These are phyloP conservation scores for Pleurotus salmoneostramineus DNA, from an alignment of 768 basidiomycete species.

Conservation along the genomic window DNA sequence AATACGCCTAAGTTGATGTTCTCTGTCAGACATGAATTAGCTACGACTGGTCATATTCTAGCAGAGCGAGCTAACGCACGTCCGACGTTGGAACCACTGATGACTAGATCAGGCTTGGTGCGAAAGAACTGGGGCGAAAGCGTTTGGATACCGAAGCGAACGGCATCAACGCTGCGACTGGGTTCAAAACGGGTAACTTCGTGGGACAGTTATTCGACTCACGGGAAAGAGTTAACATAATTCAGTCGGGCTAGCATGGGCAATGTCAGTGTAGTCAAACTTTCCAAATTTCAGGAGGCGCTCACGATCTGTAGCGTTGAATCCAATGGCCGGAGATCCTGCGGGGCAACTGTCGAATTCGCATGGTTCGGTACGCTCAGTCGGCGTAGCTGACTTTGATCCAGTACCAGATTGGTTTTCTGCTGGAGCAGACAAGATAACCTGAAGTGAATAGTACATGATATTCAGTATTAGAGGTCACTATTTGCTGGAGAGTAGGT, in stretches of 20 bases:
- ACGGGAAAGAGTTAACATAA: slow-evolving; percentile 41
- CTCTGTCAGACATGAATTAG: neutral
- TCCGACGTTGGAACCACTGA: slow-evolving; percentile 32
- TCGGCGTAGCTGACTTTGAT: slow-evolving; percentile 27
- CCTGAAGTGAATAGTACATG: slow-evolving; percentile 17
- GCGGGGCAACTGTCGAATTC: slow-evolving; percentile 38
- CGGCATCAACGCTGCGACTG: slow-evolving; percentile 29
- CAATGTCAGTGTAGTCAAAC: neutral
- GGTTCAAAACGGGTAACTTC: neutral
- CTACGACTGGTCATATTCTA: neutral
- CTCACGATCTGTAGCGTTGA: slow-evolving; percentile 34
- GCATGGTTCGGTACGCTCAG: slow-evolving; percentile 26
- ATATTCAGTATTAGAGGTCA: neutral
- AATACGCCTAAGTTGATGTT: slow-evolving; percentile 1
- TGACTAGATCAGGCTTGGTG: slow-evolving; percentile 29
- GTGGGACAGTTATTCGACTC: slow-evolving; percentile 10
- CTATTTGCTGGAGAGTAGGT: neutral
- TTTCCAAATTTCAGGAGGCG: neutral
- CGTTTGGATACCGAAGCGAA: slow-evolving; percentile 32
- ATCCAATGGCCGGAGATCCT: slow-evolving; percentile 35
- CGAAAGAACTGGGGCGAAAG: slow-evolving; percentile 30
- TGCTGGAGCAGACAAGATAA: slow-evolving; percentile 40
- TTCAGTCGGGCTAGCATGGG: slow-evolving; percentile 27
- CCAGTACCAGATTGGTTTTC: slow-evolving; percentile 39
- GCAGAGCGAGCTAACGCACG: slow-evolving; percentile 12